Percentiles rank a stretch among this genome's conserved stretches.
Evolutionary conservation across 176 grass and related monocot species (phyloP).

Genomic region (barley (Hordeum vulgare)): DNA sequence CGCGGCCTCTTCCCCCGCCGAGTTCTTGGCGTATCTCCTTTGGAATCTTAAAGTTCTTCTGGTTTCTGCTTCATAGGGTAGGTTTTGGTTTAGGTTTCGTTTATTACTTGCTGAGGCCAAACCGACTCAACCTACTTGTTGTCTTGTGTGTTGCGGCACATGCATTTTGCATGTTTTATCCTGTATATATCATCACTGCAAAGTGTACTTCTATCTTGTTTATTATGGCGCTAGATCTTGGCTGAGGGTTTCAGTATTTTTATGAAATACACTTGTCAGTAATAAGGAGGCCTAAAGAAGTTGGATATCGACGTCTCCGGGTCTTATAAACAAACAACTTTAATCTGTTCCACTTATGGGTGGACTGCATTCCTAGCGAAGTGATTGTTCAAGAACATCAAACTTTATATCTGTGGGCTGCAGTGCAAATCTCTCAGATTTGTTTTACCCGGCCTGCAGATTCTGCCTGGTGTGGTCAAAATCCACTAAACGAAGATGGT

Average conservation of each 20-base stretch:
- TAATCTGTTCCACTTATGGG: neutral
- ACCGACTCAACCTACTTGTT: neutral
- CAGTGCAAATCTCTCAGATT: neutral
- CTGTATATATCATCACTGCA: neutral
- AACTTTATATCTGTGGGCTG: too few species aligned
- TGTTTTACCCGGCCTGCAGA: neutral
- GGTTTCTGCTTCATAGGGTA: neutral
- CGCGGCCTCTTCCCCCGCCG: neutral
- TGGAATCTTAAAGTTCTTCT: neutral
- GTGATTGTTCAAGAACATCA: neutral
- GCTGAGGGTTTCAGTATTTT: neutral
- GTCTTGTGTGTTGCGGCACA: neutral
- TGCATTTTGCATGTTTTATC: too few species aligned
- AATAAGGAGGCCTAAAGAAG: neutral
- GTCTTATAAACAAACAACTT: too few species aligned
- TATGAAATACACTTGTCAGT: neutral
- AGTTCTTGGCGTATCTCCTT: neutral
- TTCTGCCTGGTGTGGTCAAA: neutral
- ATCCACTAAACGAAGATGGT: neutral
- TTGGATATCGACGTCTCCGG: too few species aligned
- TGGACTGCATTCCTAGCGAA: neutral
- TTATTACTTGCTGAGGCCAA: neutral
- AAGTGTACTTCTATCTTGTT: neutral
- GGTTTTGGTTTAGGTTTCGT: neutral
- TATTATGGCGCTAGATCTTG: neutral